A percentile compares a stretch with the other conserved stretches of the same genome.
Conservation (phyloP, 495 filamentous ascomycete species). For the Penicillium simplicissimum region DNA sequence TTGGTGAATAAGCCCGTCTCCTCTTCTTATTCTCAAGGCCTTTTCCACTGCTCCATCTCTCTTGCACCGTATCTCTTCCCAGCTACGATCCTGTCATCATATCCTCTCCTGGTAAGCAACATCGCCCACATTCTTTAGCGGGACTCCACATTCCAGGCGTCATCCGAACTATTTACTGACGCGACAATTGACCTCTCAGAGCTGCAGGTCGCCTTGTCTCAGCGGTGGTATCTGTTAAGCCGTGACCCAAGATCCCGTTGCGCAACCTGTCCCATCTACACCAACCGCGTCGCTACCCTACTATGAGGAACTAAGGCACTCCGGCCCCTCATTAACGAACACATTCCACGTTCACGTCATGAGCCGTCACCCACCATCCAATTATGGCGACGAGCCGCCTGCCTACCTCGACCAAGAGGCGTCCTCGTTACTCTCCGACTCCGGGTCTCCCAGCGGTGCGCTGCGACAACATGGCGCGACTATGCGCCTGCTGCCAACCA, state of each 20-base stretch:
- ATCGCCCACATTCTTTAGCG: conserved; percentile 1
- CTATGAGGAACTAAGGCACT: conserved; percentile 34
- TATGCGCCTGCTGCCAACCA: conserved; percentile 63
- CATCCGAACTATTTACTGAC: conserved; percentile 7
- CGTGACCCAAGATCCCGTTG: conserved; percentile 1
- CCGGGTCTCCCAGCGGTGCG: conserved; percentile 29
- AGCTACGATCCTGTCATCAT: not conserved
- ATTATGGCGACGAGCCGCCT: conserved; percentile 46
- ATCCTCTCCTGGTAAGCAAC: not conserved
- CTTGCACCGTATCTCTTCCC: not conserved
- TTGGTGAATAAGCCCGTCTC: not conserved
- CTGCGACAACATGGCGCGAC: conserved; percentile 47
- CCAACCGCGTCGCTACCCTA: conserved; percentile 9
- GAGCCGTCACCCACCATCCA: conserved; percentile 35
- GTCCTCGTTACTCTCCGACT: conserved; percentile 35
- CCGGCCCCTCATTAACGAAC: conserved; percentile 1
- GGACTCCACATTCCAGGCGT: conserved; percentile 13
- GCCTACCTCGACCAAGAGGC: conserved; percentile 39
- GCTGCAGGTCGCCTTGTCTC: conserved; percentile 6
- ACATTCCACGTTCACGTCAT: conserved; percentile 31
- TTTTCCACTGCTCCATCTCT: not conserved
- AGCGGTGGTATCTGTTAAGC: conserved; percentile 1
- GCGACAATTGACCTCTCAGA: conserved; percentile 13
- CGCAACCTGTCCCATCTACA: conserved; percentile 8
- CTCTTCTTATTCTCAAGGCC: not conserved